Evolutionary conservation across 768 basidiomycete genomes (phyloP), one percentile per base, ranked within the genome.

Genomic region (Lyophyllum atratum): DNA sequence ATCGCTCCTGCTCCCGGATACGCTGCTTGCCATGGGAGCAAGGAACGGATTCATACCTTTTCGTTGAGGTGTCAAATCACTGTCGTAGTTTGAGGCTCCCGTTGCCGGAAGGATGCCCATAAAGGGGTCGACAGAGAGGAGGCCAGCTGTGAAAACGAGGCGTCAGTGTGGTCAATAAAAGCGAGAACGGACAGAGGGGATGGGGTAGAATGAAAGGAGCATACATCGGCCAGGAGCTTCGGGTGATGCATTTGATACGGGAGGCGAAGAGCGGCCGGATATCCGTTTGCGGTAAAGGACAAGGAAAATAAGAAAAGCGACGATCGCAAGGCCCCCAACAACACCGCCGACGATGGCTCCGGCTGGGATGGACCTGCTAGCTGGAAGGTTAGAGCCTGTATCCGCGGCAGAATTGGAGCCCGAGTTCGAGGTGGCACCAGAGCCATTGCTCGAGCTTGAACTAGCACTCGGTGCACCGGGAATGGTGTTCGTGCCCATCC

Each of bases 321-420:
- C 19, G 11, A 39, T 26, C n/a, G 46, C 39, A 8, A 52, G 25
- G 4, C 56, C 56, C 15, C 56, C 53, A 17, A 55, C 50, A 12
- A 59, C 55, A 19, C 57, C 57, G 4, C 61, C 61, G 22, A 44
- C 46, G 15, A 62, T 59, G 3, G 58, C 54, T 12, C 54, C 61
- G 5, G 53, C 52, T 9, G 50, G 54, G 39, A 39, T 40, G 34
- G 49, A 22, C 24, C 52, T 54, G 46, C 47, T 51, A 14, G 48
- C 46, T 2, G 25, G 4, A 6, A 12, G 33, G 8, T 8, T 22
- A 25, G 3, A 2, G 6, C 17, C 7, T 11, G 31, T 37, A 19
- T 22, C 19, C 15, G 19, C 28, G 12, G 3, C 31, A 29, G 22
- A 11, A 33, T 47, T 29, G 5, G 37, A 10, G 24, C 37, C 14